Evolutionary conservation across 352 stramenopile species (phyloP).

Genomic region (Pythium dissotocum): DNA sequence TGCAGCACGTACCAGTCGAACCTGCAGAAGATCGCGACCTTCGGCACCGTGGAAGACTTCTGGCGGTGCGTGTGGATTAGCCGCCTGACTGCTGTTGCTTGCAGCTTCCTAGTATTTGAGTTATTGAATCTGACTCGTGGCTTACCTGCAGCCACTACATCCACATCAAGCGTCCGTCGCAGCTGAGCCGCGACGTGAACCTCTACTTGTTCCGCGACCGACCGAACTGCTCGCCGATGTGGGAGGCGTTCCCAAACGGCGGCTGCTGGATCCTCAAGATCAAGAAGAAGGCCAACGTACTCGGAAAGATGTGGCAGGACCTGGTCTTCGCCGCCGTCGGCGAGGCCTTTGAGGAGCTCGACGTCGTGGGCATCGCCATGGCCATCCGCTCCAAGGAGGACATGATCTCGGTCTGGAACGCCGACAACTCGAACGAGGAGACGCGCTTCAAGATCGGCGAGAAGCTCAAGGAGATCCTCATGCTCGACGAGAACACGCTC

Average conservation of each 20-base stretch:
- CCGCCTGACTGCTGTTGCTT: background rate
- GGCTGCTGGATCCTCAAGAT: constrained; percentile 96
- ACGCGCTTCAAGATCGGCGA: constrained; percentile 87
- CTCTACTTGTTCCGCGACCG: constrained; percentile 93
- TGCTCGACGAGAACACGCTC: constrained; percentile 93
- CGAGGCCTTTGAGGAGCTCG: constrained; percentile 90
- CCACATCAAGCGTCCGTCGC: constrained; percentile 92
- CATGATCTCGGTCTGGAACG: constrained; percentile 94
- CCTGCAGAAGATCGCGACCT: constrained; percentile 88
- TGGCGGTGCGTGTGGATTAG: constrained; percentile 45
- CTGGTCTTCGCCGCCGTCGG: constrained; percentile 91
- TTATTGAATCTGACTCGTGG: background rate
- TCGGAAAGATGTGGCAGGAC: constrained; percentile 95
- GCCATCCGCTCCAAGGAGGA: constrained; percentile 93
- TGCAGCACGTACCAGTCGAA: constrained; percentile 76
- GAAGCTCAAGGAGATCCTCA: constrained; percentile 93
- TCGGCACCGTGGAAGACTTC: constrained; percentile 92
- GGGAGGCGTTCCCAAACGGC: constrained; percentile 91
- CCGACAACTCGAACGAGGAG: constrained; percentile 90
- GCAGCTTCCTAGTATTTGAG: background rate
- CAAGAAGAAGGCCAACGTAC: constrained; percentile 93
- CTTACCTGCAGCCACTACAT: constrained; percentile 70
- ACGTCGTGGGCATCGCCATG: constrained; percentile 93
- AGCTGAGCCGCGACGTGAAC: constrained; percentile 91
- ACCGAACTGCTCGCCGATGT: constrained; percentile 88